Conservation (phyloP, 306 rosid species). For the Rubus idaeus region DNA sequence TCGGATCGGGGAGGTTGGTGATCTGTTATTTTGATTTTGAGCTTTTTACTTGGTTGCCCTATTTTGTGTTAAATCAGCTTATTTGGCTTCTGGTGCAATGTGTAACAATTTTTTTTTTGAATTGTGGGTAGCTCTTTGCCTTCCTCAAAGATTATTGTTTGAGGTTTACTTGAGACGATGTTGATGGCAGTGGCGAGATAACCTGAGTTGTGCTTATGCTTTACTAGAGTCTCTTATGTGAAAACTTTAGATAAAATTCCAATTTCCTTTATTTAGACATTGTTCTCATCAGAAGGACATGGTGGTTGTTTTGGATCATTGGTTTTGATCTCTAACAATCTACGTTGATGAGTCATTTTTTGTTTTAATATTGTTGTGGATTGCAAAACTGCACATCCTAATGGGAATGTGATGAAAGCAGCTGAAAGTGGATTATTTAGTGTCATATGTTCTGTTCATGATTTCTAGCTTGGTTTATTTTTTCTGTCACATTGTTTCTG, state of each 20-base stretch:
- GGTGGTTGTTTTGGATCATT: constrained; percentile 12
- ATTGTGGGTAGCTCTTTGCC: constrained; percentile 11
- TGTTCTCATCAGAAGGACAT: constrained; percentile 12
- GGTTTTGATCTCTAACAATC: neutral
- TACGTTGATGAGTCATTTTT: constrained; percentile 11
- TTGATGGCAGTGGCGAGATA: neutral
- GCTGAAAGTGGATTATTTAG: constrained; percentile 20
- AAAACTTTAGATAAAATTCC: neutral
- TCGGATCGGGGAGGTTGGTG: neutral
- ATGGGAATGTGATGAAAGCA: neutral
- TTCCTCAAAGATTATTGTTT: neutral
- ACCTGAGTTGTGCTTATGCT: neutral
- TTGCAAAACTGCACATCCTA: constrained; percentile 12
- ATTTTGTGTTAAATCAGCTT: neutral
- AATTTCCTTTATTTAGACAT: neutral
- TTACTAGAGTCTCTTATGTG: neutral
- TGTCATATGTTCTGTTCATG: constrained; percentile 17
- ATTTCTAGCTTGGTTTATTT: neutral
- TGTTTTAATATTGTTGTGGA: constrained; percentile 8
- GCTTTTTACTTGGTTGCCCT: neutral
- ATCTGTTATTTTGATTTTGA: constrained; percentile 9
- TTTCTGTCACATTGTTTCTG: neutral
- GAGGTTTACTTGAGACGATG: neutral
- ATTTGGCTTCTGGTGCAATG: neutral
- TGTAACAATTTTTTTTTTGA: neutral